phyloP scores from a whole-genome alignment of 176 grass and related monocot species.

The Hyparrhenia diplandra region DNA sequence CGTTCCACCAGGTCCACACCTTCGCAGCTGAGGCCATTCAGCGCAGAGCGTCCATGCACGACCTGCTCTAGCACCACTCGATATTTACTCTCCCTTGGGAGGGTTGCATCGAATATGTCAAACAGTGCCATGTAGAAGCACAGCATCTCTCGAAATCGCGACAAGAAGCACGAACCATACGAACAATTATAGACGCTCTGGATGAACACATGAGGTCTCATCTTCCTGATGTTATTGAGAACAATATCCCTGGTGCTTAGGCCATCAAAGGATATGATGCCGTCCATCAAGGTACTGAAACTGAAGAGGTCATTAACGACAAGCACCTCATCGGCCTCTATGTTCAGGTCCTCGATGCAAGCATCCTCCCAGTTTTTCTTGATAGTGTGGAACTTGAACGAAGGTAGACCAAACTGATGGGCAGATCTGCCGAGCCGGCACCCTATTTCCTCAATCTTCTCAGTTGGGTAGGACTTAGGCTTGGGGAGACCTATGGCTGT shows the following conservation, averaged over 20 bases:
- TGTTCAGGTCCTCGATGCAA: not conserved
- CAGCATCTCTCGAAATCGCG: not conserved
- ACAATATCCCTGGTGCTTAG: not conserved
- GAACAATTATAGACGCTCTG: not conserved
- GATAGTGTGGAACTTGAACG: not conserved
- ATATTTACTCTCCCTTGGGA: not conserved
- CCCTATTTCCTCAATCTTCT: no score
- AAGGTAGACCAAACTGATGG: no score
- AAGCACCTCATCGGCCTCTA: not conserved
- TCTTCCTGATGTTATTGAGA: not conserved
- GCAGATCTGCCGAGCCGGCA: no score
- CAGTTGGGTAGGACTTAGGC: no score
- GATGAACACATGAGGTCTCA: not conserved
- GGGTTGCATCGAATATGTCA: not conserved
- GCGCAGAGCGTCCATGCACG: slow-evolving; percentile 29
- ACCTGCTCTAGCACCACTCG: slow-evolving; percentile 33
- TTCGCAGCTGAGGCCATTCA: slow-evolving; percentile 43
- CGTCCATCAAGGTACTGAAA: not conserved
- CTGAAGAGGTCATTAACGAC: not conserved
- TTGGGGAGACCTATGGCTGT: no score
- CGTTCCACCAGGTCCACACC: slow-evolving; percentile 35
- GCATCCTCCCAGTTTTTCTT: not conserved
- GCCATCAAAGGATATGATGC: not conserved
- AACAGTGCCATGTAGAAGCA: not conserved
- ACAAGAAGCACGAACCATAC: not conserved